A percentile compares a stretch with the other conserved stretches of the same genome.
Conservation (phyloP, 2,329 filamentous ascomycete species). For the Graphiopsis chlorocephala region DNA sequence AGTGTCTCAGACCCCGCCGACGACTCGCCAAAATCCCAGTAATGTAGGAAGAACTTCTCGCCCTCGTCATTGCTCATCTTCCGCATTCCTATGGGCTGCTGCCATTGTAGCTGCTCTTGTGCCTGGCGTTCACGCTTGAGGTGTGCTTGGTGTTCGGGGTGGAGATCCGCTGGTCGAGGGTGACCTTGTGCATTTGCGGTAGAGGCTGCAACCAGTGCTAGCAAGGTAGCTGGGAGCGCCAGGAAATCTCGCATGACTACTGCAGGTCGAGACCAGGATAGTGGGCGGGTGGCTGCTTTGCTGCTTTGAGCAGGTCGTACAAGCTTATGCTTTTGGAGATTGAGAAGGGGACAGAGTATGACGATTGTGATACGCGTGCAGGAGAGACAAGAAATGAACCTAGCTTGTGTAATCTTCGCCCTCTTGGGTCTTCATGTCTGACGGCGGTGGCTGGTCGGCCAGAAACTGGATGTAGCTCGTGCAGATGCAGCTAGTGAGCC, state of each 20-base stretch:
- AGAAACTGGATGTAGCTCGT: slow-evolving; percentile 4
- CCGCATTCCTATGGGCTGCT: slow-evolving; percentile 60
- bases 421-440: neutral
- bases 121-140: slow-evolving; percentile 42
- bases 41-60: slow-evolving; percentile 71
- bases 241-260: slow-evolving; percentile 26
- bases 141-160: slow-evolving; percentile 45
- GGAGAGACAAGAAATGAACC: slow-evolving; percentile 13
- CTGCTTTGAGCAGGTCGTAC: slow-evolving; percentile 2
- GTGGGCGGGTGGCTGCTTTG: slow-evolving; percentile 6
- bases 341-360: neutral
- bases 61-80: slow-evolving; percentile 70
- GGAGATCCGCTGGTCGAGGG: slow-evolving; percentile 46
- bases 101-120: slow-evolving; percentile 38
- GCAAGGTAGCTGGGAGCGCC: slow-evolving; percentile 27
- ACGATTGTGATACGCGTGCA: neutral
- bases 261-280: slow-evolving; percentile 12
- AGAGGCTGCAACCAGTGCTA: slow-evolving; percentile 22
- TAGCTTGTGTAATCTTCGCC: slow-evolving; percentile 6
- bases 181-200: slow-evolving; percentile 37
- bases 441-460: neutral
- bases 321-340: neutral
- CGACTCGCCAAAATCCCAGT: slow-evolving; percentile 51
- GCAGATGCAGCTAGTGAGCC: slow-evolving; percentile 7
- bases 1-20: neutral